These are phyloP conservation scores for Sphaceloma murrayae DNA, from an alignment of 2,329 filamentous ascomycete species.

Conservation along the genomic window DNA sequence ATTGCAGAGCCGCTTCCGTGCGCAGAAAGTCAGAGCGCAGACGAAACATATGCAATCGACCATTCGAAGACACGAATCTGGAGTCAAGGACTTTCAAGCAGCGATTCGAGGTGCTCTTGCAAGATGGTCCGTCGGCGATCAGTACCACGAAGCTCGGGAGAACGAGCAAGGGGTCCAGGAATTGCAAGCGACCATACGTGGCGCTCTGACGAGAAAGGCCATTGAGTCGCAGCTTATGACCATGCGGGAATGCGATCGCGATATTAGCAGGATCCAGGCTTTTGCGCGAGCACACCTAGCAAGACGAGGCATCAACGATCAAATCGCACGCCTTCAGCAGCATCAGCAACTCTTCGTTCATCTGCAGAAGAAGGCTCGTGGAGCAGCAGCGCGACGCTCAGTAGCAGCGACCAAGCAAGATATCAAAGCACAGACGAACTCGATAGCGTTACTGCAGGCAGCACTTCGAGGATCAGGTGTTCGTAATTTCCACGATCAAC, in stretches of 20 bases:
- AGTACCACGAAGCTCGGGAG: conserved; percentile 34
- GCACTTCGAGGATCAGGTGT: conserved; percentile 28
- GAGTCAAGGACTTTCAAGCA: conserved; percentile 36
- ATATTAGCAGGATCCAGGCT: conserved; percentile 43
- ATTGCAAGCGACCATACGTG: conserved; percentile 41
- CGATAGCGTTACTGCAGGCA: conserved; percentile 32
- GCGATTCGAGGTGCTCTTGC: conserved; percentile 45
- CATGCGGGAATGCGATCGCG: conserved; percentile 53
- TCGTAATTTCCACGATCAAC: conserved; percentile 19
- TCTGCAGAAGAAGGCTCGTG: conserved; percentile 17
- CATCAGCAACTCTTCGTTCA: conserved; percentile 33
- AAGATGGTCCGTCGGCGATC: conserved; percentile 42
- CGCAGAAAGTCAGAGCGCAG: conserved; percentile 44
- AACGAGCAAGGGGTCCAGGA: conserved; percentile 29
- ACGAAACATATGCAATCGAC: conserved; percentile 39
- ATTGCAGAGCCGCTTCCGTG: conserved; percentile 73
- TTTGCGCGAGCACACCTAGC: conserved; percentile 55
- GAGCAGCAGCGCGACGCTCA: conserved; percentile 6
- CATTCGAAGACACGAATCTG: conserved; percentile 37
- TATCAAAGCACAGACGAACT: conserved; percentile 8
- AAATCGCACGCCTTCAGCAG: conserved; percentile 40
- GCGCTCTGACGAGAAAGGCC: conserved; percentile 35
- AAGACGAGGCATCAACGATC: conserved; percentile 40
- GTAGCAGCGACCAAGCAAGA: conserved; percentile 16
- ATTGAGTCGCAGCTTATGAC: conserved; percentile 47